Percentiles rank a stretch among this genome's conserved stretches.
phyloP scores from a whole-genome alignment of 495 filamentous ascomycete genomes.

The Aspergillus affinis region DNA sequence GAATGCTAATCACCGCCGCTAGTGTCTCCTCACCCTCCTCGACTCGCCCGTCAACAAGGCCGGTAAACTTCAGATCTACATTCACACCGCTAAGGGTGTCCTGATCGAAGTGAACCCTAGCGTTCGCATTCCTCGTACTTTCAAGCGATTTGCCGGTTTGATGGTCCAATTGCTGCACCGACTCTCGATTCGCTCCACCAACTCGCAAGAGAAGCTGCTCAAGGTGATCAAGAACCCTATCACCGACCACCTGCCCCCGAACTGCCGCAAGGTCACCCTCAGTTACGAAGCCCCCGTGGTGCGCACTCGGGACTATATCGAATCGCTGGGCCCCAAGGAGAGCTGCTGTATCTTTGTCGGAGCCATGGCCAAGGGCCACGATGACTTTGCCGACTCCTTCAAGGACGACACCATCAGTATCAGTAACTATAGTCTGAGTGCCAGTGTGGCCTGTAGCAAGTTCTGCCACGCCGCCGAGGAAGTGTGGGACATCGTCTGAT shows the following conservation, averaged over 20 bases:
- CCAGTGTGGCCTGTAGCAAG: constrained; percentile 97
- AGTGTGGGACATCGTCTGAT: constrained; percentile 85
- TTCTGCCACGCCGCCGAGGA: constrained; percentile 99
- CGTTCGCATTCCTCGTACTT: constrained; percentile 94
- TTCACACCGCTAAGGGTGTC: constrained; percentile 94
- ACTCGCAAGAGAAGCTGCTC: constrained; percentile 94
- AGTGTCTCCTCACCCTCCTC: constrained; percentile 97
- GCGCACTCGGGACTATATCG: constrained; percentile 83
- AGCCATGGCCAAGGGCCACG: constrained; percentile 94
- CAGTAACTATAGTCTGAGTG: constrained; percentile 95
- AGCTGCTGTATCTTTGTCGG: constrained; percentile 97
- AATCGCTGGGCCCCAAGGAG: constrained; percentile 72
- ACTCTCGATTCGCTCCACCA: constrained; percentile 90
- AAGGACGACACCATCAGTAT: constrained; percentile 98
- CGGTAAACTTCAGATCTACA: constrained; percentile 95
- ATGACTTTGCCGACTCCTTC: constrained; percentile 91
- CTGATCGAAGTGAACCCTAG: constrained; percentile 96
- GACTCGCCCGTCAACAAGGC: constrained; percentile 99
- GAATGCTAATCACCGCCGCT: constrained; percentile 15
- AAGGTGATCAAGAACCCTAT: constrained; percentile 98
- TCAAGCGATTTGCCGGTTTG: constrained; percentile 96
- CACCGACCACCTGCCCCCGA: constrained; percentile 91
- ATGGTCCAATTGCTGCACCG: constrained; percentile 99
- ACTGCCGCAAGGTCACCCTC: constrained; percentile 95
- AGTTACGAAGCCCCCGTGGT: constrained; percentile 88